Conservation (phyloP, 768 basidiomycete species). For the Mycena leptocephala region DNA sequence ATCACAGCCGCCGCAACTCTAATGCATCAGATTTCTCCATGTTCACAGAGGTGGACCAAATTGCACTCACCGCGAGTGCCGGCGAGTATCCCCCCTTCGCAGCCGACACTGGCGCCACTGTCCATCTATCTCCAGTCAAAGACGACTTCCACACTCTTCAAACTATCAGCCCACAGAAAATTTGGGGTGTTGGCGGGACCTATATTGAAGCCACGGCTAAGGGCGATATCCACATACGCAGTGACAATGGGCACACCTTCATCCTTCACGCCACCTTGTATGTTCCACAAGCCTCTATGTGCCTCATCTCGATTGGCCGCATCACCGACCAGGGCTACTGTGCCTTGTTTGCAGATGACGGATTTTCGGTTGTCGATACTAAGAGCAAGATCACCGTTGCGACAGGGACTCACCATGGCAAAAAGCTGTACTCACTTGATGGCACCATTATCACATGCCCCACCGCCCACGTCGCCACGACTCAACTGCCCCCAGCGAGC, state of each 20-base stretch:
- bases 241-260: background rate
- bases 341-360: constrained; percentile 16
- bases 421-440: constrained; percentile 23
- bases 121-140: constrained; percentile 31
- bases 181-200: constrained; percentile 36
- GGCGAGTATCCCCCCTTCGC: constrained; percentile 4
- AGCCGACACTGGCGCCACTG: constrained; percentile 27
- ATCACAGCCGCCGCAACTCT: constrained; percentile 5
- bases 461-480: constrained; percentile 18
- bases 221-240: constrained; percentile 15
- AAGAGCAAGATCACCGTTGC: background rate
- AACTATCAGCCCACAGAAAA: constrained; percentile 20
- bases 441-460: background rate
- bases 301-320: constrained; percentile 34
- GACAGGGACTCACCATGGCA: constrained; percentile 3
- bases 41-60: background rate
- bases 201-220: constrained; percentile 33
- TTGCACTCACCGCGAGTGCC: background rate
- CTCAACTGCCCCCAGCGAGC: background rate
- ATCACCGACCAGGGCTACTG: constrained; percentile 16
- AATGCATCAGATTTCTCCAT: background rate
- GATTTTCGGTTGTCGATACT: background rate
- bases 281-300: constrained; percentile 33
- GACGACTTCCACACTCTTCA: constrained; percentile 31
- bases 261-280: constrained; percentile 31